phyloP scores from a whole-genome alignment of 2,329 filamentous ascomycete genomes.

The Sarocladium oryzae region DNA sequence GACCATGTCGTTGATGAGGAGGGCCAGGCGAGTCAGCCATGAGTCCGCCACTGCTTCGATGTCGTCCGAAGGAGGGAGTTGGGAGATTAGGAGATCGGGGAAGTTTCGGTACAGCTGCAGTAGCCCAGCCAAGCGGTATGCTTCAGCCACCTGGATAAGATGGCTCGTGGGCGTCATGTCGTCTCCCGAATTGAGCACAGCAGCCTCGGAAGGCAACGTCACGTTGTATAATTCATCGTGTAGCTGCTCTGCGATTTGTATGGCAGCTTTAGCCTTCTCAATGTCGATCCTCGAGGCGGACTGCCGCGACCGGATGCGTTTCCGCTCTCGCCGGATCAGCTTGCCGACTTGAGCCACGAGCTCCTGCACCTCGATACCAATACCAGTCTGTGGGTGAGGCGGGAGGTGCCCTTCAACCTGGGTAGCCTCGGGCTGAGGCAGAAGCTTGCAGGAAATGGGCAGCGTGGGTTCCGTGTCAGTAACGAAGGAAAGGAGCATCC shows the following conservation, averaged over 20 bases:
- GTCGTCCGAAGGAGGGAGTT: conserved; percentile 14
- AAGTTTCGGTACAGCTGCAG: conserved; percentile 27
- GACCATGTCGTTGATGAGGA: conserved; percentile 35
- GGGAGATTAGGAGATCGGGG: conserved; percentile 28
- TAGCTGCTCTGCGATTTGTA: conserved; percentile 15
- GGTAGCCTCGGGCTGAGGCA: conserved; percentile 12
- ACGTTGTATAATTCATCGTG: conserved; percentile 16
- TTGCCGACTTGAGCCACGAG: conserved; percentile 20
- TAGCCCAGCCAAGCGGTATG: conserved; percentile 21
- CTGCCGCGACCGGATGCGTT: conserved; percentile 16
- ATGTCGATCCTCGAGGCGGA: conserved; percentile 20
- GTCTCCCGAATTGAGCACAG: conserved; percentile 19
- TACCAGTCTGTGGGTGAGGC: conserved; percentile 21
- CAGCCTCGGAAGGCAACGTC: conserved; percentile 14
- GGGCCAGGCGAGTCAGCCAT: conserved; percentile 36
- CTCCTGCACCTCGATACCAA: conserved; percentile 16
- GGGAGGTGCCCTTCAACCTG: conserved; percentile 15
- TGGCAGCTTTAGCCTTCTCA: conserved; percentile 17
- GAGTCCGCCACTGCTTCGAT: conserved; percentile 20
- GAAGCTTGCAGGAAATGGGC: background rate
- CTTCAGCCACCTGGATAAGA: conserved; percentile 20
- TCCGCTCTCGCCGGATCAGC: conserved; percentile 18
- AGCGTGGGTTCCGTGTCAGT: conserved; percentile 13
- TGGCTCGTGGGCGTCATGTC: conserved; percentile 19
- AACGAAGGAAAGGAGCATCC: conserved; percentile 17